Evolutionary conservation across 306 rosid genomes (phyloP).

Genomic region (Acacia melanoxylon): DNA sequence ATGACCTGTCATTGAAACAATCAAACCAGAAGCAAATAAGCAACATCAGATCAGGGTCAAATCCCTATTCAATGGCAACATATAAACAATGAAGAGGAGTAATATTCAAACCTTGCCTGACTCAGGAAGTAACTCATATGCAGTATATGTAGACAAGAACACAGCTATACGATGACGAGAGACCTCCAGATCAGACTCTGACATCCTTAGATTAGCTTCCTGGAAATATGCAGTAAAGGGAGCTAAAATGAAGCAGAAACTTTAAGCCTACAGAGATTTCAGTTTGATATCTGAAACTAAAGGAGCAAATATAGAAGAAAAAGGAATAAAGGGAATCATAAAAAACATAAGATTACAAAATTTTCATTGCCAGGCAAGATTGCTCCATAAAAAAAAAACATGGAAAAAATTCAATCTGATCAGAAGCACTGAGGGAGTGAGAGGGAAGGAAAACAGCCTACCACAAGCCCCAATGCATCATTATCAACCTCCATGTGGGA

Average conservation of each 20-base stretch:
- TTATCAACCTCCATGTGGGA: slow-evolving; percentile 81
- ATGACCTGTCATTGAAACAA: slow-evolving; percentile 53
- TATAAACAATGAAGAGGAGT: slow-evolving; percentile 33
- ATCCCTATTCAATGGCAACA: not conserved
- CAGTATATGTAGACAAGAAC: slow-evolving; percentile 65
- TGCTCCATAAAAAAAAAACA: not conserved
- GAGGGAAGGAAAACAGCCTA: slow-evolving; percentile 34
- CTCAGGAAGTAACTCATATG: slow-evolving; percentile 85
- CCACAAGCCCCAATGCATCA: slow-evolving; percentile 50
- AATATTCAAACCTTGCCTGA: slow-evolving; percentile 87
- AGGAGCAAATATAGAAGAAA: slow-evolving; percentile 7
- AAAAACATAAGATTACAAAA: not conserved
- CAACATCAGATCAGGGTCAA: slow-evolving; percentile 20
- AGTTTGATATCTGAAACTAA: slow-evolving; percentile 11
- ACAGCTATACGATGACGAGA: slow-evolving; percentile 69
- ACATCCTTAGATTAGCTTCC: slow-evolving; percentile 59
- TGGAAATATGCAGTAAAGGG: slow-evolving; percentile 41
- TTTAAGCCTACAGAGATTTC: slow-evolving; percentile 25
- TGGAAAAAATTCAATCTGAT: not conserved
- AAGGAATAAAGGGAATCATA: slow-evolving; percentile 9
- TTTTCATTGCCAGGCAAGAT: not conserved
- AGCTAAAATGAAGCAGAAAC: slow-evolving; percentile 31
- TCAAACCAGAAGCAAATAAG: slow-evolving; percentile 31
- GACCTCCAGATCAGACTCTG: slow-evolving; percentile 58
- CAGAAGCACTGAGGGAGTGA: not conserved